phyloP scores from a whole-genome alignment of 176 grass and related monocot genomes.

The Rhynchospora pubera region DNA sequence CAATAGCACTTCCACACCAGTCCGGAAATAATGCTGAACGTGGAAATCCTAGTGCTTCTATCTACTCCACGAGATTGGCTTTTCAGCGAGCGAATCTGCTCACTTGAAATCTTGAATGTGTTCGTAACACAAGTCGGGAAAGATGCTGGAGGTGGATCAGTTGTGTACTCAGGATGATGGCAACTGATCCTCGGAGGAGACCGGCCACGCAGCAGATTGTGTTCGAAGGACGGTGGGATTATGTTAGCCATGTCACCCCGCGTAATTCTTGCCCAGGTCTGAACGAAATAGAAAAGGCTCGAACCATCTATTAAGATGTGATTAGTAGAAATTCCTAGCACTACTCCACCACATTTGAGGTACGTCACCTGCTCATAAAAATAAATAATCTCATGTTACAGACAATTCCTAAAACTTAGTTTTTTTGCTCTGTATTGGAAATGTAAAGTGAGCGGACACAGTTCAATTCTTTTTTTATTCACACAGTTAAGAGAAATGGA shows the following conservation, averaged over 20 bases:
- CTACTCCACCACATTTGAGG: not conserved
- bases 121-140: not conserved
- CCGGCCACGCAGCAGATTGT: slow-evolving; percentile 18
- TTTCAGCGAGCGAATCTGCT: not conserved
- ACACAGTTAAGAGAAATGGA: too few relatives aligned
- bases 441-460: too few relatives aligned
- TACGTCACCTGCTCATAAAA: not conserved
- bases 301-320: not conserved
- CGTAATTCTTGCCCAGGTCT: not conserved
- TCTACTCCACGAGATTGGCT: not conserved
- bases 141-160: not conserved
- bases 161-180: slow-evolving; percentile 1
- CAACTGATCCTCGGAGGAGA: not conserved
- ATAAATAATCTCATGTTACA: too few relatives aligned
- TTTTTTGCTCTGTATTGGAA: too few relatives aligned
- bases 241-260: not conserved
- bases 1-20: slow-evolving; percentile 26
- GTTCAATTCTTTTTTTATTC: too few relatives aligned
- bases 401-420: too few relatives aligned
- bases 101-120: not conserved
- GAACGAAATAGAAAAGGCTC: not conserved
- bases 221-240: slow-evolving; percentile 19
- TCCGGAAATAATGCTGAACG: slow-evolving; percentile 16
- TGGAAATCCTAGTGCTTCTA: not conserved
- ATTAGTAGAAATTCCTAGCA: not conserved